Evolutionary conservation across 768 basidiomycete genomes (phyloP), one percentile per base, ranked within the genome.

Genomic region (Amanita pseudoporphyria): DNA sequence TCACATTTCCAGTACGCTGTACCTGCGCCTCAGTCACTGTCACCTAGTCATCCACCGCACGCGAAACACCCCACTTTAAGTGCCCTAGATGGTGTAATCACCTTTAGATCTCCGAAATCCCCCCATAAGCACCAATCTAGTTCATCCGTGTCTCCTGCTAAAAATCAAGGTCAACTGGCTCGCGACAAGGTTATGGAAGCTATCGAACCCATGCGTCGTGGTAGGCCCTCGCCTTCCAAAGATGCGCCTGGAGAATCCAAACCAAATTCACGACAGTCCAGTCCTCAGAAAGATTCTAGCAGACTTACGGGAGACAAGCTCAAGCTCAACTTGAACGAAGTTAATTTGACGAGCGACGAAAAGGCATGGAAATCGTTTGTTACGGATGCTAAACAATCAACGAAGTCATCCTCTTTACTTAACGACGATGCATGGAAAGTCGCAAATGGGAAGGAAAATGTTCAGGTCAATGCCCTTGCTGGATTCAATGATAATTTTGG

Each of bases 181-280:
- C 78, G 84, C 35, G 85, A 89, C 51, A 84, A 80, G 57, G 84
- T 86, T 4, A 69, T 87, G 16, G 87, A 87, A 56, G 85, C 85
- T 10, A 84, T 88, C 49, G 81, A 82, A 28, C 85, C 87, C 0
- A 81, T 86, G 81, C 77, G 85, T 33, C 71, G 84, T 30, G 87
- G 85, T 14, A 72, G 85, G 19, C 84, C 84, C 2, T 61, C 65
- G 24, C 53, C 56, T 45, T 60, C 67, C 33, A 65, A 66, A 52
- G 66, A 68, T 44, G 30, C 54, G 43, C 60, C 66, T 31, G 63
- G 65, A 51, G 66, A 67, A 46, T 31, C 48, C 18, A 51, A 18
- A 19, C 56, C 65, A 6, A 53, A 62, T 28, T 68, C 71, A 6
- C 60, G 71, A 7, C 62, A 58, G 3, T 35, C 67, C 4, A 66